Base-by-base conservation (phyloP, 2,329 filamentous ascomycete genomes). In the Ceratocystis eucalypticola region DNA sequence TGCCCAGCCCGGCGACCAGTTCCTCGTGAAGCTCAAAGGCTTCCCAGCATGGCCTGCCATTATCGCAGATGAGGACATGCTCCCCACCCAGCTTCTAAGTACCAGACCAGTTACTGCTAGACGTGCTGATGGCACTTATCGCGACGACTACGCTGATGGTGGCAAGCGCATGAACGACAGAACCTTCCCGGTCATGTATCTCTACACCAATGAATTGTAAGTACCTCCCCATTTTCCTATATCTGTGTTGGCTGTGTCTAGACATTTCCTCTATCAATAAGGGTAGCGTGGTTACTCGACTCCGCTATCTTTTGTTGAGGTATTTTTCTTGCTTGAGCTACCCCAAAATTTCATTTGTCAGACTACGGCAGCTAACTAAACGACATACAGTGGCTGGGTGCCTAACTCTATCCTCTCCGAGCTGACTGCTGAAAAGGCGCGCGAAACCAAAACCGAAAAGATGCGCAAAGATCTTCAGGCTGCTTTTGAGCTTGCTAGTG, bases 161-260 rank as follows among this genome's bases (percentile, higher is more conserved):
- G 93, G 89, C 71, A 94, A 94, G 79, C 88, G 91, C 70, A 86
- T 84, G 53, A 84, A 87, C 69, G 91, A 96, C 76, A 84, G 93
- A 69, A 91, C 88, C 37, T 97, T 91, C 74, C 90, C 93, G 4
- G 86, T 97, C 73, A 96, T 97, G 93, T 97, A 96, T 75, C 79
- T 97, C 63, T 81, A 85, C 70, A 96, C 92, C 46, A 96, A 97
- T 73, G 93, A 97, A 81, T 97, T 99, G 94, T 99, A 79, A 84
- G 93, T 85, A 28, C 22, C 57, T 17, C 8, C 33, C 45, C 30
- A 7, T 57, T 57, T 17, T 30, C n/a, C 28, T 57, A 5, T 5
- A 6, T 7, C 2, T 10, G 25, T 61, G 12, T 33, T 12, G 10
- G 53, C 12, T n/a, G 12, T 57, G 28, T n/a, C 22, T 12, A 8